Conservation (phyloP, 2,329 filamentous ascomycete species). For the Aspergillus chevalieri region DNA sequence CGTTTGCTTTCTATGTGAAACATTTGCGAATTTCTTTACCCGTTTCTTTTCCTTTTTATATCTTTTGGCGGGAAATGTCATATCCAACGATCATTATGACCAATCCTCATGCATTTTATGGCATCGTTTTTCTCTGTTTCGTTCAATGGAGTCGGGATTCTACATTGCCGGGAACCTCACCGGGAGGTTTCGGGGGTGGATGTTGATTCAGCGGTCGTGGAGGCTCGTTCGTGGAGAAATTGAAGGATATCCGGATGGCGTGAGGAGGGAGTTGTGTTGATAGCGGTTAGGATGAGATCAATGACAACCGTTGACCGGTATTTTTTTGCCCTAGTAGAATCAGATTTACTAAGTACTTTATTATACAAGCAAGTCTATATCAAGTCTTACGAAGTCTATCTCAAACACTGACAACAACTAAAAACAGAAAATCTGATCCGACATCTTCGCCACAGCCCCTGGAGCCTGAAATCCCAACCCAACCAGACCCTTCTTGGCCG, state of each 20-base stretch:
- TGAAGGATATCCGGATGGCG: background rate
- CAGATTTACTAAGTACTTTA: too few relatives aligned
- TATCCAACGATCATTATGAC: conserved; percentile 36
- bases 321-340: background rate
- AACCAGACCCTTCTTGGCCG: conserved; percentile 47
- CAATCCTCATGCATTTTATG: conserved; percentile 31
- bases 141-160: conserved; percentile 16
- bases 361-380: too few relatives aligned
- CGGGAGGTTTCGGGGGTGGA: background rate
- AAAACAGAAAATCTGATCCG: conserved; percentile 53
- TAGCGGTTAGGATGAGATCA: background rate
- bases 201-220: conserved; percentile 1
- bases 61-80: conserved; percentile 27
- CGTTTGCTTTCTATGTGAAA: conserved; percentile 10
- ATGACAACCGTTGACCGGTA: conserved; percentile 1
- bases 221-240: background rate
- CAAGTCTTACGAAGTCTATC: too few relatives aligned
- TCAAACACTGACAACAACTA: conserved; percentile 17
- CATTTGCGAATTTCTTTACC: conserved; percentile 15
- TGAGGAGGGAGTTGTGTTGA: background rate
- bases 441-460: conserved; percentile 46
- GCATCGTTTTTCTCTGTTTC: conserved; percentile 25
- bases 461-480: conserved; percentile 49
- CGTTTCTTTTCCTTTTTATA: conserved; percentile 14
- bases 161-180: conserved; percentile 4